These are phyloP conservation scores for Fusarium acutatum DNA, from an alignment of 2,329 filamentous ascomycete genomes.

Conservation along the genomic window DNA sequence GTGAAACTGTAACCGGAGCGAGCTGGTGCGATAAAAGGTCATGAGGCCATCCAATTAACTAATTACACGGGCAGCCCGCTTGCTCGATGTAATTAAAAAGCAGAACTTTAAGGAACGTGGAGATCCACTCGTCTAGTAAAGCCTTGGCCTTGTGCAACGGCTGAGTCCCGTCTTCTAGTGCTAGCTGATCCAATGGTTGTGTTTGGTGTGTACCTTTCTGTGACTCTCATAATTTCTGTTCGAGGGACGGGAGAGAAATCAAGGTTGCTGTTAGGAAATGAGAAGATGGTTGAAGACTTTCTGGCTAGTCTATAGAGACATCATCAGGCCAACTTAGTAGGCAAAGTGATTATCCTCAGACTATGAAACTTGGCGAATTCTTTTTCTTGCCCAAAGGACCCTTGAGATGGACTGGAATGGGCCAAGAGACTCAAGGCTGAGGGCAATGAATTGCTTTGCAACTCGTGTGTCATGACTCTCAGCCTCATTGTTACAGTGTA, in stretches of 20 bases:
- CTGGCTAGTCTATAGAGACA: not conserved
- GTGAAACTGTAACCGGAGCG: not conserved
- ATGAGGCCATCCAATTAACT: slow-evolving; percentile 26
- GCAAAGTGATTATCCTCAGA: not conserved
- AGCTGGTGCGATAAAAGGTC: slow-evolving; percentile 5
- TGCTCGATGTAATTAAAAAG: slow-evolving; percentile 41
- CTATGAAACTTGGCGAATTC: not conserved
- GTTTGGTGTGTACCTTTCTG: slow-evolving; percentile 14
- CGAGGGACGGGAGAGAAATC: not conserved
- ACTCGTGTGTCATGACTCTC: slow-evolving; percentile 16
- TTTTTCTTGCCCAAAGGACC: not conserved
- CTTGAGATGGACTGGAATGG: slow-evolving; percentile 2
- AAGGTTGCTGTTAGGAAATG: not conserved
- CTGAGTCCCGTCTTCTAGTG: slow-evolving; percentile 31
- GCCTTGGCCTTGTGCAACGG: slow-evolving; percentile 30
- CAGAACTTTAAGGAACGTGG: slow-evolving; percentile 36
- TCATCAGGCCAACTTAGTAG: not conserved
- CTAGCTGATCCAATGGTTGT: slow-evolving; percentile 29
- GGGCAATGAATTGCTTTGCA: not conserved
- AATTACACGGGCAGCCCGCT: slow-evolving; percentile 31
- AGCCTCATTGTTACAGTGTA: slow-evolving; percentile 27
- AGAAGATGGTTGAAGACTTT: not conserved
- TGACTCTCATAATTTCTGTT: slow-evolving; percentile 28
- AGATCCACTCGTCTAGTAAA: slow-evolving; percentile 35
- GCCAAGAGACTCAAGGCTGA: slow-evolving; percentile 9